Evolutionary conservation across 805 yeast genomes (phyloP), one percentile per base, ranked within the genome.

Genomic region (Clavispora santaluciae): DNA sequence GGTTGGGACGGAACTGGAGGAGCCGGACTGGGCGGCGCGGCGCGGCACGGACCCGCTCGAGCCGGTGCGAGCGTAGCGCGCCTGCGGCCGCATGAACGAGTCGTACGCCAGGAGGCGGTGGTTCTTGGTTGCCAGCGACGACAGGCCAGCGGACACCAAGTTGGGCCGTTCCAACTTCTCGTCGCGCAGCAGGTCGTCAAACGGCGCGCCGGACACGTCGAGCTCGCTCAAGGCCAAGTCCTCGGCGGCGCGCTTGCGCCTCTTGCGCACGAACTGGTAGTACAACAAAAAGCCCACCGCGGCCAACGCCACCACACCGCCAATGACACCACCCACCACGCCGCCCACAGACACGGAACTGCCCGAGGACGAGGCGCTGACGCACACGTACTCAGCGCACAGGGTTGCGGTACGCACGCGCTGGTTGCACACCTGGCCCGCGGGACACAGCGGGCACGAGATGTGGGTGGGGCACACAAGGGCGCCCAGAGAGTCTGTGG

Each of bases 301-400:
- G 1, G 76, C 50, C 0, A 76, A 54, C 6, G 70, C 76, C 1
- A 66, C 72, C 2, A 77, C 68, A 13, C 84, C 82, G 15, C 86
- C 90, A 2, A 79, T 73, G 1, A 81, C 80, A 20, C 89, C 90
- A 17, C 89, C 91, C 0, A 82, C 85, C 16, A 83, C 73, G 6
- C 81, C 86, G 5, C 87, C 69, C 56, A 8, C 48, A 11, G 62
- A 33, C 23, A 39, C 34, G 5, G 42, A 22, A n/a, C 40, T 18
- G 28, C 34, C 28, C 5, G 22, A n/a, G 9, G 35, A 23, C 5
- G 42, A 11, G 21, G 31, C 13, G 13, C 31, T 37, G 38, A 42
- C 43, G 15, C 54, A 50, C 18, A 39, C 39, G 31, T 42, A 46
- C 24, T 42, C 31, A 6, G 52, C 41, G 22, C 54, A 50, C 33